Evolutionary conservation across 2,329 filamentous ascomycete species (phyloP), one percentile per base, ranked within the genome.

Genomic region (Clonostachys rosea): DNA sequence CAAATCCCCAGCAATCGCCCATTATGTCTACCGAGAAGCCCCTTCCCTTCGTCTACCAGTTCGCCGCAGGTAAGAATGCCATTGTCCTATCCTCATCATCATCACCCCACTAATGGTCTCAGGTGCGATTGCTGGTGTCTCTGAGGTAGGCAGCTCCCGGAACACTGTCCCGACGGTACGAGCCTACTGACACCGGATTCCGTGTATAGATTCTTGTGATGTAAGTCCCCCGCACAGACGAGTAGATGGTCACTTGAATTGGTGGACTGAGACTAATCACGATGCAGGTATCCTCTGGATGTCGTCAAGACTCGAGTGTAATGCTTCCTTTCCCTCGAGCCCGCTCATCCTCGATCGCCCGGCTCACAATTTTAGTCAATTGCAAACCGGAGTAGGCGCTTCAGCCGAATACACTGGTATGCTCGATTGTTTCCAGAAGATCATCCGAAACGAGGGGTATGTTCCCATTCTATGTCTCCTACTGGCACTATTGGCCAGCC

Each of bases 271-370:
- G 40, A 45, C 45, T 14, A 17, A n/a, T 18, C 49, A 30, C 9
- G 24, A 30, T 30, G 24, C 66, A 96, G 91, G 94, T 99, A 99
- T 76, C 94, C 94, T 57, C 79, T 99, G 68, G 94, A 99, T 68
- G 94, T 99, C 49, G 90, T 97, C 69, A 97, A 97, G 81, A 97
- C 94, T 55, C 81, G 92, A 86, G 87, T 95, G 88, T 94, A 81
- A 41, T 41, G 35, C 40, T n/a, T 17, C 17, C 37, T 30, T 35
- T 14, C 34, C 14, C 16, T 54, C 52, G 54, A 47, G 53, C 54
- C 42, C 24, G 24, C 9, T 30, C 24, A 30, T 20, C 39, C 17
- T 46, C n/a, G 33, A 43, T 16, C 40, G 30, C 12, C 40, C 24
- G 43, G 42, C 45, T 30, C 48, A 20, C 36, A 33, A 16, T 13